Evolutionary conservation across 2,329 filamentous ascomycete genomes (phyloP), one percentile per base, ranked within the genome.

Genomic region (Calonectria pseudoreteaudii): DNA sequence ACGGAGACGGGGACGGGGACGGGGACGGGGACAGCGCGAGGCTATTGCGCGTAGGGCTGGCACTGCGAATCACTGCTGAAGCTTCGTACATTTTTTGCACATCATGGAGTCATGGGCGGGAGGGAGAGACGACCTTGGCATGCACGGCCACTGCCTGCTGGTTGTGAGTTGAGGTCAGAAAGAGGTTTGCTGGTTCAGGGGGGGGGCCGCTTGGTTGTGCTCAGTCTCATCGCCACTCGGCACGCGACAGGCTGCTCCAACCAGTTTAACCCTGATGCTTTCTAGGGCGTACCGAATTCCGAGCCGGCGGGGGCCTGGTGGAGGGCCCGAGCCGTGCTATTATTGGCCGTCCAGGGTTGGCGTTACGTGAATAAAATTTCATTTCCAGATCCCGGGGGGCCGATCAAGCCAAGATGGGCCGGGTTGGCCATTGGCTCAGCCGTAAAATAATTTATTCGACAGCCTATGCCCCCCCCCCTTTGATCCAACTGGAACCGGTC

Each of bases 241-340:
- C 70, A 71, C 70, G 70, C 70, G 70, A 71, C 70, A 67, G 38
- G 41, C 52, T 67, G 34, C 69, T 71, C 44, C 31, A 70, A 70
- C 44, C 56, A 53, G 68, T 64, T 65, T 70, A 70, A 70, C 56
- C 36, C 66, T 53, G 56, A 62, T 28, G 14, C 56, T 62, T 62
- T 41, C 56, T 60, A 60, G 56, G 34, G 56, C 67, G 67, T 50
- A 44, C 68, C 68, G 68, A 70, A 70, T 53, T 70, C 68, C 68
- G 68, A 70, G 47, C 34, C 60, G 58, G 56, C 56, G 23, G 58
- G 47, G 56, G 34, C 18, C 11, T 16, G 26, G 68, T 65, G 58
- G 44, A 44, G 47, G 31, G 23, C 49, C 47, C 41, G 58, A 30
- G 31, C 16, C 56, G 34, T 23, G 56, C 49, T 49, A 60, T 70